Evolutionary conservation across 2,329 filamentous ascomycete genomes (phyloP), one percentile per base, ranked within the genome.

Genomic region (Hymenoscyphus fructigenus): DNA sequence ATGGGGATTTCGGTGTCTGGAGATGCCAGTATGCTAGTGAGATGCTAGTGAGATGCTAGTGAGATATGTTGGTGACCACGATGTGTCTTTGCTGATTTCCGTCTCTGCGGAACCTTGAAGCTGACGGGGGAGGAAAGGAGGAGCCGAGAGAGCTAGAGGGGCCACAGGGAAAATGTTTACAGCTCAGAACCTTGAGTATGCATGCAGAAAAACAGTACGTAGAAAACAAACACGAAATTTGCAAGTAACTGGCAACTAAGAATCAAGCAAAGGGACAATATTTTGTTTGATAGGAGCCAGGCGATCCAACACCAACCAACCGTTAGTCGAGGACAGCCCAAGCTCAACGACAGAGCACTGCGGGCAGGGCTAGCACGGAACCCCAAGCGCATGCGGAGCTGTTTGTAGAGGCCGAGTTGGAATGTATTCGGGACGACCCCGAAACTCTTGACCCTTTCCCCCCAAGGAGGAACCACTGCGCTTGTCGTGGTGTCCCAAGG

Each of bases 1-100:
- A 59, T 59, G 57, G 32, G 32, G 55, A 12, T 26, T 53, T 53
- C 47, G 47, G 47, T 28, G 23, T 53, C n/a, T 53, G 23, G 12
- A 23, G 23, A n/a, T 10, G 20, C 20, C 4, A 20, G n/a, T 20
- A 50, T 47, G 41, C 17, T 32, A 32, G 14, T 5, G 14, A n/a
- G 38, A 47, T 47, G 41, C n/a, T n/a, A n/a, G 41, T 47, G 44
- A 38, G 36, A 53, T 53, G 47, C 20, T 38, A 15, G n/a, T 9
- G n/a, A 23, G 44, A 50, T 50, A 17, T 38, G 41, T 10, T 3
- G 9, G 41, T 20, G 41, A 38, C 12, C 34, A 38, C 34, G 44
- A 23, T 50, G 44, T 53, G 20, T 53, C 47, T 26, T 28, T 53
- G 47, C 47, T 53, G 47, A 53, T 53, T 53, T 53, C 20, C 38